Evolutionary conservation across 164 flowering plant species (phyloP).

Genomic region (Chloranthus sessilifolius): DNA sequence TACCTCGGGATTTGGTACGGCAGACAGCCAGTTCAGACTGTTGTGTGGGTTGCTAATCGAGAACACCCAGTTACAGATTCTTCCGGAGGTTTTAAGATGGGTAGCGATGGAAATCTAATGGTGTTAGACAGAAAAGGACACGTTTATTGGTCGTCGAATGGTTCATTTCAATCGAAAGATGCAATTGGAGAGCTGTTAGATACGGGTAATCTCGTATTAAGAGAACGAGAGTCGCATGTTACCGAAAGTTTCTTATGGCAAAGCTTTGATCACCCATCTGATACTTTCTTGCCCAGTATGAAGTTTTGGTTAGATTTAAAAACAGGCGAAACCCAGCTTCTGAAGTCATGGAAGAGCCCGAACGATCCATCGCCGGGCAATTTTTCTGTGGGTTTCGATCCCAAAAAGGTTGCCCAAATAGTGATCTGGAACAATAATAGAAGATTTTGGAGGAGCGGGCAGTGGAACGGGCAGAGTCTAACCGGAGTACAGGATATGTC

Average conservation of each 20-base stretch:
- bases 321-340: background rate
- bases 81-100: slow-evolving; percentile 11
- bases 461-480: background rate
- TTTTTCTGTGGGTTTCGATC: background rate
- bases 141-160: slow-evolving; percentile 12
- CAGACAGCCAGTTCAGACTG: slow-evolving; percentile 5
- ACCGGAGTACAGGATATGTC: slow-evolving; percentile 9
- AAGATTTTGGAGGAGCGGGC: background rate
- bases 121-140: background rate
- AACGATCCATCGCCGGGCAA: slow-evolving; percentile 12
- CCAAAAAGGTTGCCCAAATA: background rate
- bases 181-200: background rate
- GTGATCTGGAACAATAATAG: background rate
- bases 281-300: slow-evolving; percentile 3
- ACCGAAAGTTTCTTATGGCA: slow-evolving; percentile 1
- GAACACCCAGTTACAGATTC: slow-evolving; percentile 15
- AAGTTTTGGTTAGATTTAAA: background rate
- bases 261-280: slow-evolving; percentile 6
- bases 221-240: background rate
- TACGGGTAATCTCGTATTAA: background rate
- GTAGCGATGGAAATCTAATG: slow-evolving; percentile 9
- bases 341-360: slow-evolving; percentile 10
- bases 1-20: slow-evolving; percentile 21
- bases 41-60: slow-evolving; percentile 28
- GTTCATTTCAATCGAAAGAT: no score